Conservation (phyloP, 345 rosid species). For the Luvunga scandens region DNA sequence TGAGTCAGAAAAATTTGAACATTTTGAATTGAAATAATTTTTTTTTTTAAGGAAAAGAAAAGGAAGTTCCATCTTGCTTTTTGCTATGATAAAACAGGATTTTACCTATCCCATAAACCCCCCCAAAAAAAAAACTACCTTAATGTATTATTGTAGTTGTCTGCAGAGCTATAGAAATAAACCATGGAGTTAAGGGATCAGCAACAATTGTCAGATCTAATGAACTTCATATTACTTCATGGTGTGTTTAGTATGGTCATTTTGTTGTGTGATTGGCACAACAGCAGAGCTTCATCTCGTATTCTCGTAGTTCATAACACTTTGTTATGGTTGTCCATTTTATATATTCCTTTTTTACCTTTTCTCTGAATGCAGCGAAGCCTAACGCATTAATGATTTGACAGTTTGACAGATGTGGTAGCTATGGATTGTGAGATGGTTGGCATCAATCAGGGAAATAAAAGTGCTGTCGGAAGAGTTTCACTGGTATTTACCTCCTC, state of each 20-base stretch:
- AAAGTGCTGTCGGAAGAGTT: slow-evolving; percentile 93
- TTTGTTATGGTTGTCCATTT: background rate
- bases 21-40: background rate
- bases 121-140: no score
- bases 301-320: background rate
- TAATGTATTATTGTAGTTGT: background rate
- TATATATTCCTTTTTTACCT: background rate
- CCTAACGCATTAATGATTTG: slow-evolving; percentile 22
- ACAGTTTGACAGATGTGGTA: slow-evolving; percentile 79
- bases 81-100: background rate
- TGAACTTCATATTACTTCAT: background rate
- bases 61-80: background rate
- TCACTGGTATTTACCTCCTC: slow-evolving; percentile 55
- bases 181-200: background rate
- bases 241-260: background rate
- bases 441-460: slow-evolving; percentile 84
- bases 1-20: background rate
- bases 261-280: no score
- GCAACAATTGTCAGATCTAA: background rate
- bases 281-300: no score
- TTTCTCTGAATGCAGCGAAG: background rate
- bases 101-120: background rate
- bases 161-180: background rate
- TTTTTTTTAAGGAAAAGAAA: background rate
- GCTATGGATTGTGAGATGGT: slow-evolving; percentile 99